Evolutionary conservation across 2,329 filamentous ascomycete genomes (phyloP), one percentile per base, ranked within the genome.

Genomic region (Xylariomycetidae sp.): DNA sequence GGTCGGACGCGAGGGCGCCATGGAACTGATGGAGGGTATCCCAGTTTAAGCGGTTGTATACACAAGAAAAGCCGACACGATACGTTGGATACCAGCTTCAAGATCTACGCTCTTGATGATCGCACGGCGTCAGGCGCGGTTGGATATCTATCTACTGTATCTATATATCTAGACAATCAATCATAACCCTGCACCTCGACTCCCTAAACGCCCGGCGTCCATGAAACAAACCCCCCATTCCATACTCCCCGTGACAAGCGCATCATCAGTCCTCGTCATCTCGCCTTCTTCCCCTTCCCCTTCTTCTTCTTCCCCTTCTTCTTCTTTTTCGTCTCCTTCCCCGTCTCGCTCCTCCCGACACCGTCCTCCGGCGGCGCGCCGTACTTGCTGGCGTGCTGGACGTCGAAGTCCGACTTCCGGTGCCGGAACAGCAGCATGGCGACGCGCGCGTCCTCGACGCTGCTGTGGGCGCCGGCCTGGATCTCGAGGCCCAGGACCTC

Each of bases 371-470:
- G 26, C 10, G 35, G 54, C 48, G 35, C 54, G 4, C 72, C 67
- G 57, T 74, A 92, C 37, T 74, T 76, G 57, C 77, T 80, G 35
- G 79, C 66, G 56, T 87, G 78, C 55, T 94, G 86, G 37, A 78
- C 67, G 54, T 96, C 92, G 54, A 98, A 95, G 1, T 72, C 83
- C 13, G 79, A 70, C 63, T 95, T 96, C 56, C 88, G 77, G 45
- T 78, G 76, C 41, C 85, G 73, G 53, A 94, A 96, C 25, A 98
- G 64, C 35, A 90, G 64, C 88, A 98, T 96, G 1, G 88, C 82
- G 5, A 85, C 87, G 46, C 87, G 70, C 2, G 92, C 92, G 66
- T 98, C 92, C 64, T 32, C 67, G 42, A 82, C 64, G 56, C 78
- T 82, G 2, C 76, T 81, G 54, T 83, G 79, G 15, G 73, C 63